A percentile compares a stretch with the other conserved stretches of the same genome.
phyloP scores from a whole-genome alignment of 495 filamentous ascomycete species.

The Tuber borchii region DNA sequence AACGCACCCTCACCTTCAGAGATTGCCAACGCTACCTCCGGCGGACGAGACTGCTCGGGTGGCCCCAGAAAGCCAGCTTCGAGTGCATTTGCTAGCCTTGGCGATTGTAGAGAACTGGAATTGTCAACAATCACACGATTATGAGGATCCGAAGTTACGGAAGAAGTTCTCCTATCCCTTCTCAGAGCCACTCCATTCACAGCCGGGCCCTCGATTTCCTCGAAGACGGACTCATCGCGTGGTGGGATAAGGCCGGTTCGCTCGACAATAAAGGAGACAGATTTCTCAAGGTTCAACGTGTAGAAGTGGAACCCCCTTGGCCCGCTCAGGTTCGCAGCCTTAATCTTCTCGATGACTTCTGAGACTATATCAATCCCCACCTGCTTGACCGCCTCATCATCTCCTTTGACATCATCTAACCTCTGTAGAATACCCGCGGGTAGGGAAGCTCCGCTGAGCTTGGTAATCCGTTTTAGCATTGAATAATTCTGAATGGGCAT shows the following conservation, averaged over 20 bases:
- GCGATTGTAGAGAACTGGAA: constrained; percentile 59
- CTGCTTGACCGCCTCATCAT: constrained; percentile 85
- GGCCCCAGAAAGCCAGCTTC: constrained; percentile 57
- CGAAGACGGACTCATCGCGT: constrained; percentile 48
- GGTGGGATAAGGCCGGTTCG: constrained; percentile 71
- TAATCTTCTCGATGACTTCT: constrained; percentile 65
- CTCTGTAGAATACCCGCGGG: constrained; percentile 62
- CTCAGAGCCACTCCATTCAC: constrained; percentile 42
- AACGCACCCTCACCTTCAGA: constrained; percentile 87
- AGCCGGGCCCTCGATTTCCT: constrained; percentile 46
- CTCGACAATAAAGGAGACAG: constrained; percentile 87
- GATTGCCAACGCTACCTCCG: constrained; percentile 61
- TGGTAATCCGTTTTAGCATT: constrained; percentile 90
- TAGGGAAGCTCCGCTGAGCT: constrained; percentile 80
- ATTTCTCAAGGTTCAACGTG: constrained; percentile 93
- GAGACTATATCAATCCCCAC: constrained; percentile 64
- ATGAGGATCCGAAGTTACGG: constrained; percentile 58
- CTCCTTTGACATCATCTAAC: constrained; percentile 72
- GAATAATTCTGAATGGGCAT: constrained; percentile 98
- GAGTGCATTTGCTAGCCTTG: constrained; percentile 43
- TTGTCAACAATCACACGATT: constrained; percentile 76
- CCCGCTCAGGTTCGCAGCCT: constrained; percentile 51
- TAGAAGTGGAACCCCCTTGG: constrained; percentile 92
- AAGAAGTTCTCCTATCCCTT: constrained; percentile 49
- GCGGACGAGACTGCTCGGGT: constrained; percentile 29